Evolutionary conservation across 2,329 filamentous ascomycete species (phyloP).

Genomic region (Cytospora piceicola): DNA sequence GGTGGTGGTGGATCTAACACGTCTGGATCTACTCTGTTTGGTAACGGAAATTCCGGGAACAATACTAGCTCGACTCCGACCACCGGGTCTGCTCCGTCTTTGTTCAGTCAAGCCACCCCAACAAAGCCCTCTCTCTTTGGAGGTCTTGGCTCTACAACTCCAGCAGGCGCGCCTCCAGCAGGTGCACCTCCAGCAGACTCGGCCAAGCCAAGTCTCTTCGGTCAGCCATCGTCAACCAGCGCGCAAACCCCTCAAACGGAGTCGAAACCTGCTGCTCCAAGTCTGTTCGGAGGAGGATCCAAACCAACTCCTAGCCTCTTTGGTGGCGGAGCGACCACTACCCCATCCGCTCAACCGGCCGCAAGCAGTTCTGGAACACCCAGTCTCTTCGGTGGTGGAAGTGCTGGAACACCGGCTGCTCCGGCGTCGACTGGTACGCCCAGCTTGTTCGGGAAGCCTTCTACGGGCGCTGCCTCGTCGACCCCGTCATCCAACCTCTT

Average conservation of each 20-base stretch:
- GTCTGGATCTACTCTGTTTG: conserved; percentile 37
- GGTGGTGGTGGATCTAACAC: conserved; percentile 9
- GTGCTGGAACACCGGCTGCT: conserved; percentile 28
- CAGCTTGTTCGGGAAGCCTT: conserved; percentile 21
- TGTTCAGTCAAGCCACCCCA: conserved; percentile 43
- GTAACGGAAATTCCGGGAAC: conserved; percentile 23
- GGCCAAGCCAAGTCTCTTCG: conserved; percentile 32
- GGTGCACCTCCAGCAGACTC: conserved; percentile 54
- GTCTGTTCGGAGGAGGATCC: conserved; percentile 28
- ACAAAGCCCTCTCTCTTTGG: conserved; percentile 48
- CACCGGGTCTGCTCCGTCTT: conserved; percentile 32
- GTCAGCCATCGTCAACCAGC: conserved; percentile 19
- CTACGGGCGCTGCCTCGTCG: conserved; percentile 14
- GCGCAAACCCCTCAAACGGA: conserved; percentile 20
- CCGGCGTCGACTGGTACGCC: conserved; percentile 30
- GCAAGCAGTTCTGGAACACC: conserved; percentile 20
- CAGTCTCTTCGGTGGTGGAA: conserved; percentile 16
- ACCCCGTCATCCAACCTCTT: conserved; percentile 23
- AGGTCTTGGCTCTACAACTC: conserved; percentile 56
- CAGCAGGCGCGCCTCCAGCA: conserved; percentile 60
- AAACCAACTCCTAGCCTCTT: conserved; percentile 18
- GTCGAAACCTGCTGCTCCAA: background rate
- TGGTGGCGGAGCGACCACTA: conserved; percentile 11
- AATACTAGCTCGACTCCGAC: conserved; percentile 26
- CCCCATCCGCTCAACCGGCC: conserved; percentile 28